A percentile compares a stretch with the other conserved stretches of the same genome.
Evolutionary conservation across 2,329 filamentous ascomycete genomes (phyloP).

Genomic region (Colletotrichum salicis): DNA sequence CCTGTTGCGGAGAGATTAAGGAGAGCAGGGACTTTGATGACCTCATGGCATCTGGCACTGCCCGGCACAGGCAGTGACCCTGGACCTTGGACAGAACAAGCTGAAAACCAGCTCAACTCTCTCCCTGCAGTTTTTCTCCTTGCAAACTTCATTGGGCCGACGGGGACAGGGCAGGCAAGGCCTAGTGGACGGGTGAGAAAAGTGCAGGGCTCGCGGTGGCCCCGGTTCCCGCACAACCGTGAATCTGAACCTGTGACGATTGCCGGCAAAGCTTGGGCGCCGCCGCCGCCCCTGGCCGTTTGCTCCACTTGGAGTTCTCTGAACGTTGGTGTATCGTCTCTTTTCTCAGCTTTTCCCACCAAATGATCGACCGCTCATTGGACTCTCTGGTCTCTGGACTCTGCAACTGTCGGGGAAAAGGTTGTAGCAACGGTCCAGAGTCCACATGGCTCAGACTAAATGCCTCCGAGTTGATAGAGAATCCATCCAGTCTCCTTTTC

Average conservation of each 20-base stretch:
- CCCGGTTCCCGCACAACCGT: constrained; percentile 27
- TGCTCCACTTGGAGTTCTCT: not conserved
- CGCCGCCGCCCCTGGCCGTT: too few species aligned
- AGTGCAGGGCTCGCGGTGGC: constrained; percentile 20
- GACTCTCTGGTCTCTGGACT: not conserved
- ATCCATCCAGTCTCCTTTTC: not conserved
- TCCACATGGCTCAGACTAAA: not conserved
- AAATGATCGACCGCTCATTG: not conserved
- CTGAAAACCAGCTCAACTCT: constrained; percentile 2
- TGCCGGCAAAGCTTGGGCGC: constrained; percentile 25
- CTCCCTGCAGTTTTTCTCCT: not conserved
- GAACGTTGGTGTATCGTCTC: not conserved
- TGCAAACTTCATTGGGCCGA: constrained; percentile 5
- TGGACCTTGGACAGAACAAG: not conserved
- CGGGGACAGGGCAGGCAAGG: not conserved
- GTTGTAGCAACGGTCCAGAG: not conserved
- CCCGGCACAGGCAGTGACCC: constrained; percentile 22
- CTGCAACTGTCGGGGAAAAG: not conserved
- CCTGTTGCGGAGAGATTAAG: constrained; percentile 33
- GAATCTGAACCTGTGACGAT: constrained; percentile 31
- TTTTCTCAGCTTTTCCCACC: not conserved
- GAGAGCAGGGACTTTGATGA: constrained; percentile 28
- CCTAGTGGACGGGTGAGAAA: constrained; percentile 8
- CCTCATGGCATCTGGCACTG: constrained; percentile 27
- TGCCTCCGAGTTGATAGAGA: constrained; percentile 4